phyloP scores from a whole-genome alignment of 2,329 filamentous ascomycete species.

The Exophiala mesophila region DNA sequence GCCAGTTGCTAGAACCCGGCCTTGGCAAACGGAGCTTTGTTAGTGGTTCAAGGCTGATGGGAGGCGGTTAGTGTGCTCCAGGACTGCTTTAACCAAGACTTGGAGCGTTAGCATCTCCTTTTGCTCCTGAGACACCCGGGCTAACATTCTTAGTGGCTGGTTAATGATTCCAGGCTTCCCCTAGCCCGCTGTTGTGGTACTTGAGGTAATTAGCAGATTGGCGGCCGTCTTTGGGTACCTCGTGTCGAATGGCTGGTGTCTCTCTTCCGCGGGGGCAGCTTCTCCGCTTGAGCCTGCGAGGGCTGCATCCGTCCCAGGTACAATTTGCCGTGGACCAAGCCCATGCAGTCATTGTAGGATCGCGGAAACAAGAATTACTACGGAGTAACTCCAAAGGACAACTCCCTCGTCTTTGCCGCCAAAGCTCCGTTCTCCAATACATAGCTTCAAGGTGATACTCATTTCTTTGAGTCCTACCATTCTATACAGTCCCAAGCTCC shows the following conservation, averaged over 20 bases:
- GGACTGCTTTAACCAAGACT: too few species aligned
- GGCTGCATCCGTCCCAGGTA: neutral
- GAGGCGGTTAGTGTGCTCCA: too few species aligned
- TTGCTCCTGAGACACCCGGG: too few species aligned
- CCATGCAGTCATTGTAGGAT: neutral
- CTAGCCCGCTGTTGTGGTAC: neutral
- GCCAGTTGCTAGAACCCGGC: conserved; percentile 11
- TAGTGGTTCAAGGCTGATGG: too few species aligned
- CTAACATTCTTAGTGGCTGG: neutral
- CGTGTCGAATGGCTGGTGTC: too few species aligned
- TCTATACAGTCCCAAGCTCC: neutral
- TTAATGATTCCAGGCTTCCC: neutral
- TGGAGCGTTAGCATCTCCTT: too few species aligned
- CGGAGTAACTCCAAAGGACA: neutral
- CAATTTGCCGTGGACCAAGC: neutral
- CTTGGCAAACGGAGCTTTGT: conserved; percentile 15
- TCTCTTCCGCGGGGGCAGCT: too few species aligned
- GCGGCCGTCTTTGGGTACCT: too few species aligned
- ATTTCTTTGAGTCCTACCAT: neutral
- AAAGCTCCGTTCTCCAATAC: neutral
- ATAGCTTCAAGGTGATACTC: neutral
- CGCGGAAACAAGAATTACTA: neutral
- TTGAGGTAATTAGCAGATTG: neutral
- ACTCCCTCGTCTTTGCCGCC: neutral
- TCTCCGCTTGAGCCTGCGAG: neutral